Evolutionary conservation across 768 basidiomycete genomes (phyloP).

Genomic region (Hypholoma fasciculare): DNA sequence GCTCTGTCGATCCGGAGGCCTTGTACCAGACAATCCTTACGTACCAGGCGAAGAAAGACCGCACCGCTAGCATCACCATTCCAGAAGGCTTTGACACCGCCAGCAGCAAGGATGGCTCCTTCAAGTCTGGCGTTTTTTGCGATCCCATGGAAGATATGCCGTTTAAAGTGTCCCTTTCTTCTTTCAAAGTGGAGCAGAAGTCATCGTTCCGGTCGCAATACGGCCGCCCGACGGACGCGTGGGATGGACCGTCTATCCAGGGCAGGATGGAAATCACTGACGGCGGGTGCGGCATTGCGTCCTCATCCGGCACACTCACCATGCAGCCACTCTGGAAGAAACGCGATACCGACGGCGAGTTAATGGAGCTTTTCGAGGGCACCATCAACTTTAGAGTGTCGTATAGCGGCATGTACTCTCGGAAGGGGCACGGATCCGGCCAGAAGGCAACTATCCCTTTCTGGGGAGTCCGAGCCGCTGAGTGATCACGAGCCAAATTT

Average conservation of each 20-base stretch:
- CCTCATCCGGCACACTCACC: conserved; percentile 32
- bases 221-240: not conserved
- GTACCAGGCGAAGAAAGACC: conserved; percentile 37
- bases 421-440: conserved; percentile 35
- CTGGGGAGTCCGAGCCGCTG: conserved; percentile 35
- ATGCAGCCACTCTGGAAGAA: conserved; percentile 33
- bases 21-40: conserved; percentile 32
- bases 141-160: not conserved
- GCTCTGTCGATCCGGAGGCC: conserved; percentile 24
- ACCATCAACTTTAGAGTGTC: conserved; percentile 34
- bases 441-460: conserved; percentile 28
- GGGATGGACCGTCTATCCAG: not conserved
- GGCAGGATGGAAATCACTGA: conserved; percentile 12
- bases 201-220: not conserved
- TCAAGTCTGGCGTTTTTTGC: conserved; percentile 9
- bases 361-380: conserved; percentile 38
- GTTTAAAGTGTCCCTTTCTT: not conserved
- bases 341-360: conserved; percentile 4
- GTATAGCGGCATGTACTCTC: conserved; percentile 32
- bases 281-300: conserved; percentile 30
- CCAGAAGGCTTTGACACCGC: not conserved
- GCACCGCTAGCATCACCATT: not conserved
- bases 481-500: not conserved
- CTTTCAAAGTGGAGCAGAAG: not conserved
- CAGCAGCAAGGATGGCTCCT: conserved; percentile 4